Conservation (phyloP, 805 yeast species). For the Kluyveromyces dobzhanskii region DNA sequence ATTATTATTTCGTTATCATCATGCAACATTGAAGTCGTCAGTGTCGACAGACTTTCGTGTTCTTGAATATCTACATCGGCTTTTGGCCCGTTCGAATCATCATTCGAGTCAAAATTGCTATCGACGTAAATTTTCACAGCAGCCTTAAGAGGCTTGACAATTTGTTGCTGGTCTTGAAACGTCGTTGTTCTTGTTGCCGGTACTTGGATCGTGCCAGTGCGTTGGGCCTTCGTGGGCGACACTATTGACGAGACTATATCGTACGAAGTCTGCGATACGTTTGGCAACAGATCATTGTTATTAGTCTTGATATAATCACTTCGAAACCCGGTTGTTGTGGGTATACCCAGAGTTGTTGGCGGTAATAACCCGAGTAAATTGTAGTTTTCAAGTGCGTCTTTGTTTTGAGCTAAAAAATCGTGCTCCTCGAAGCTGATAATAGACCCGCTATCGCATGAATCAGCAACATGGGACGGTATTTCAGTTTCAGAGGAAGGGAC, state of each 20-base stretch:
- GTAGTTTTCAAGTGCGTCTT: no score
- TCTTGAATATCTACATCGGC: neutral
- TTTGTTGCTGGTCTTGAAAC: constrained; percentile 1
- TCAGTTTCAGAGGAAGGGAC: constrained; percentile 3
- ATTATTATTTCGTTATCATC: constrained; percentile 2
- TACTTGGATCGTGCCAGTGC: constrained; percentile 15
- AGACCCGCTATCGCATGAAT: constrained; percentile 6
- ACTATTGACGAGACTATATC: constrained; percentile 21
- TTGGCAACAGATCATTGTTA: constrained; percentile 14
- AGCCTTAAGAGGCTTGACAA: neutral
- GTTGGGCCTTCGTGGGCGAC: constrained; percentile 21
- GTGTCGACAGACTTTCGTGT: neutral
- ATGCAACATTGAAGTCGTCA: neutral
- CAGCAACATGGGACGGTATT: constrained; percentile 3
- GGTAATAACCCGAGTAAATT: no score
- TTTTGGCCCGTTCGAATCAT: neutral
- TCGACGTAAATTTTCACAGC: neutral
- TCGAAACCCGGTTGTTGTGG: no score
- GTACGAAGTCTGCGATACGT: constrained; percentile 24
- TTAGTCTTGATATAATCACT: neutral
- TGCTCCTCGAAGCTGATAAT: constrained; percentile 3
- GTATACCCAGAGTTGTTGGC: no score
- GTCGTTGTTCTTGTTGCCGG: constrained; percentile 28
- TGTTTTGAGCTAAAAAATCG: neutral
- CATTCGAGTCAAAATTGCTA: neutral